Percentiles rank a stretch among this genome's conserved stretches.
These are phyloP conservation scores for Hymenoscyphus fraxineus DNA, from an alignment of 2,329 filamentous ascomycete species.

Conservation along the genomic window DNA sequence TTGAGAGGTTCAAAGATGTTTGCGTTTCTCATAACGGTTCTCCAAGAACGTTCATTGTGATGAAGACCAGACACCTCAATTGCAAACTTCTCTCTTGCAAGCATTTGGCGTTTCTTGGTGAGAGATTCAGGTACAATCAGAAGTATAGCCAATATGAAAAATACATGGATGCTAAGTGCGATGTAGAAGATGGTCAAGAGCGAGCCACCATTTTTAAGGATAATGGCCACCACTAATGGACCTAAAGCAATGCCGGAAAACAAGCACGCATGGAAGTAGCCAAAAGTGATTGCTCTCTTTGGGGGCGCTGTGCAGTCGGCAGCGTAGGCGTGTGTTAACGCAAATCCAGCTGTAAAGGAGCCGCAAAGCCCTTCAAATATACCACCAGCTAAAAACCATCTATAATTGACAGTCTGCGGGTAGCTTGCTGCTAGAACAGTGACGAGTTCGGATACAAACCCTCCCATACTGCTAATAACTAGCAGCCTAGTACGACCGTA, in stretches of 20 bases:
- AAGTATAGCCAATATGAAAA: constrained; percentile 69
- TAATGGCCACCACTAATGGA: constrained; percentile 73
- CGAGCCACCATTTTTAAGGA: constrained; percentile 72
- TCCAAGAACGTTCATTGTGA: constrained; percentile 17
- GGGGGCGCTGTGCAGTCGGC: constrained; percentile 83
- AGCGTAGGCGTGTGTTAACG: constrained; percentile 77
- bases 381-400: constrained; percentile 73
- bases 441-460: constrained; percentile 68
- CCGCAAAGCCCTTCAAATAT: constrained; percentile 80
- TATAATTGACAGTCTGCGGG: constrained; percentile 69
- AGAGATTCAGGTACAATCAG: constrained; percentile 82
- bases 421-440: constrained; percentile 75
- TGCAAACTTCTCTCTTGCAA: constrained; percentile 65
- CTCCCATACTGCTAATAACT: constrained; percentile 69
- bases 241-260: constrained; percentile 88
- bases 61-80: constrained; percentile 39
- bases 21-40: constrained; percentile 41
- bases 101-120: constrained; percentile 64
- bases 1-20: constrained; percentile 76
- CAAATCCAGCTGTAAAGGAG: constrained; percentile 81
- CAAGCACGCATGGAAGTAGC: constrained; percentile 83
- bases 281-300: constrained; percentile 76
- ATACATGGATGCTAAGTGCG: constrained; percentile 64
- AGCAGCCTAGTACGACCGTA: constrained; percentile 76
- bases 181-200: constrained; percentile 83